phyloP scores from a whole-genome alignment of 441 rosid species.

The Theobroma grandiflorum region DNA sequence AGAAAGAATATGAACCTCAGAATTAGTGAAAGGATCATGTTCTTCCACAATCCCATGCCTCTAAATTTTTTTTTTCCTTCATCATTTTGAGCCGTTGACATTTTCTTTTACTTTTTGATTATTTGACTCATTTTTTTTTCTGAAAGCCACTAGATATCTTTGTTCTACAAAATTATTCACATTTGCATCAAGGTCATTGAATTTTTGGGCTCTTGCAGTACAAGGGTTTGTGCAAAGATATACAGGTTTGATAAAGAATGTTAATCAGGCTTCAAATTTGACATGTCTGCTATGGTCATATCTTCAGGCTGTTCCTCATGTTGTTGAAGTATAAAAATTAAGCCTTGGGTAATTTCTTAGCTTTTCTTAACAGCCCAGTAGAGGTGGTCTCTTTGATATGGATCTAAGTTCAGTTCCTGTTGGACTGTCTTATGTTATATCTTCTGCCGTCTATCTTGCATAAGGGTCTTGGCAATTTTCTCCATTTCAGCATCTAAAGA shows the following conservation, averaged over 20 bases:
- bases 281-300: not conserved
- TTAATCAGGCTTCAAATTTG: not conserved
- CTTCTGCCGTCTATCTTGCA: no score
- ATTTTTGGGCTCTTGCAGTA: not conserved
- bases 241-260: not conserved
- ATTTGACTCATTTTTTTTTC: not conserved
- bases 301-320: not conserved
- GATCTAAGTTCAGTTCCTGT: not conserved
- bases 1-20: conserved; percentile 11
- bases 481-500: no score
- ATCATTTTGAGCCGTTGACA: conserved; percentile 2
- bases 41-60: conserved; percentile 18
- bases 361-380: not conserved
- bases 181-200: not conserved
- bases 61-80: conserved; percentile 28
- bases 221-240: not conserved
- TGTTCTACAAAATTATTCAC: not conserved
- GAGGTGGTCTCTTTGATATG: not conserved
- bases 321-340: not conserved
- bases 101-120: not conserved
- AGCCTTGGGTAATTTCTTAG: not conserved
- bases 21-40: conserved; percentile 17
- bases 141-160: not conserved
- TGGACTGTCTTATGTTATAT: not conserved
- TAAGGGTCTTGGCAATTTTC: no score